These are phyloP conservation scores for Pestalotiopsis sp. DNA, from an alignment of 2,329 filamentous ascomycete species.

Conservation along the genomic window DNA sequence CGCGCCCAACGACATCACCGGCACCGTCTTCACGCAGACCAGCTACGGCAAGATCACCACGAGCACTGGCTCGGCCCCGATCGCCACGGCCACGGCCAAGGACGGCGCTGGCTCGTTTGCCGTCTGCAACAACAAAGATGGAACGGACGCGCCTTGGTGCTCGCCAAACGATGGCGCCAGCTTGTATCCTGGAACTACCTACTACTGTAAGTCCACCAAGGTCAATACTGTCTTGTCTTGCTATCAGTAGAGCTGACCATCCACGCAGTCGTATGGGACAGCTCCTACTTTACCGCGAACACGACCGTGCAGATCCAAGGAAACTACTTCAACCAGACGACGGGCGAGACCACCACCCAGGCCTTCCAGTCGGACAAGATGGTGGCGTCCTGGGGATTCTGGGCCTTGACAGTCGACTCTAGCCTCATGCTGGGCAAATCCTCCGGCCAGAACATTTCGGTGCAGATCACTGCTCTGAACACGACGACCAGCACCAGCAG, in stretches of 20 bases:
- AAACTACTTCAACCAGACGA: conserved; percentile 33
- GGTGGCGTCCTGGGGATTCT: conserved; percentile 49
- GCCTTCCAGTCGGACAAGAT: conserved; percentile 38
- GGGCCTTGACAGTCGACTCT: conserved; percentile 43
- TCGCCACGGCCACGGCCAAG: conserved; percentile 47
- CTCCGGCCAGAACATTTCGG: conserved; percentile 48
- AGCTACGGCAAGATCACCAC: conserved; percentile 30
- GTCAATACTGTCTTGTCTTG: background rate
- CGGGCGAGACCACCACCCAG: conserved; percentile 33
- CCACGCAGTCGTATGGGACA: conserved; percentile 54
- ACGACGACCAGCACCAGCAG: conserved; percentile 30
- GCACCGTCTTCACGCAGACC: conserved; percentile 36
- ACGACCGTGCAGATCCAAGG: conserved; percentile 35
- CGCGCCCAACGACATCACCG: conserved; percentile 44
- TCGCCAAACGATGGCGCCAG: conserved; percentile 45
- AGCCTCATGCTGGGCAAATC: conserved; percentile 38
- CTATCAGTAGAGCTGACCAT: background rate
- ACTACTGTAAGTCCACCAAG: conserved; percentile 39
- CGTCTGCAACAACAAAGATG: conserved; percentile 51
- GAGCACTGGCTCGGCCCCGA: conserved; percentile 44
- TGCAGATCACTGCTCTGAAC: conserved; percentile 45
- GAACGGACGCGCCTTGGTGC: conserved; percentile 54
- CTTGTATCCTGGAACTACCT: conserved; percentile 47
- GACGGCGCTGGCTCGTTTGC: conserved; percentile 50
- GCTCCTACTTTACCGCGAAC: conserved; percentile 49